Percentiles rank a stretch among this genome's conserved stretches.
Conservation (phyloP, 345 rosid genomes). For the Schrenkiella parvula region DNA sequence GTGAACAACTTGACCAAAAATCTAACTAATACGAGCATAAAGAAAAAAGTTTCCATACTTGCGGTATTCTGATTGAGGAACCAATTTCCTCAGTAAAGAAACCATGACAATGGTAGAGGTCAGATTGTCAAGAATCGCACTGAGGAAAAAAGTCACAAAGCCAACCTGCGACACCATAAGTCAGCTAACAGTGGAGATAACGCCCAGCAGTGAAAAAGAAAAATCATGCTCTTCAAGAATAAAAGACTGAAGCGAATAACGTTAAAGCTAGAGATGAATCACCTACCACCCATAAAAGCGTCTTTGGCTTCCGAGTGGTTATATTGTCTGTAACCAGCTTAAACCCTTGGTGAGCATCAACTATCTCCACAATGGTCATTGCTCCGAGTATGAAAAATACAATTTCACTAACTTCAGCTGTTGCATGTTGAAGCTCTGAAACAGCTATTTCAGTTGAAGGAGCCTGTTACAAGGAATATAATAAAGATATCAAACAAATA, state of each 20-base stretch:
- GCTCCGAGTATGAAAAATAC: conserved; percentile 98
- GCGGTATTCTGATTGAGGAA: conserved; percentile 90
- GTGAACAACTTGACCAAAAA: not conserved
- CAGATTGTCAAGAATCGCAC: conserved; percentile 87
- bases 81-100: conserved; percentile 80
- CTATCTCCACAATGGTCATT: conserved; percentile 97
- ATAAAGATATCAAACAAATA: conserved; percentile 2
- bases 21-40: not conserved
- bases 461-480: conserved; percentile 54
- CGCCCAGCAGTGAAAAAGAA: not conserved
- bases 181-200: conserved; percentile 3
- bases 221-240: not conserved
- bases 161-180: conserved; percentile 61
- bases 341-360: conserved; percentile 99
- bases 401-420: conserved; percentile 92
- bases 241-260: not conserved
- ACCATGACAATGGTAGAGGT: conserved; percentile 98
- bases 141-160: conserved; percentile 85
- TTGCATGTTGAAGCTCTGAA: conserved; percentile 79
- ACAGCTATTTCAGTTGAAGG: conserved; percentile 95
- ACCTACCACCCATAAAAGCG: conserved; percentile 95
- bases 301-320: conserved; percentile 79
- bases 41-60: conserved; percentile 51
- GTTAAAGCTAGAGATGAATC: not conserved
- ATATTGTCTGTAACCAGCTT: conserved; percentile 95